Conservation (phyloP, 768 basidiomycete species). For the Amanita phalloides region DNA sequence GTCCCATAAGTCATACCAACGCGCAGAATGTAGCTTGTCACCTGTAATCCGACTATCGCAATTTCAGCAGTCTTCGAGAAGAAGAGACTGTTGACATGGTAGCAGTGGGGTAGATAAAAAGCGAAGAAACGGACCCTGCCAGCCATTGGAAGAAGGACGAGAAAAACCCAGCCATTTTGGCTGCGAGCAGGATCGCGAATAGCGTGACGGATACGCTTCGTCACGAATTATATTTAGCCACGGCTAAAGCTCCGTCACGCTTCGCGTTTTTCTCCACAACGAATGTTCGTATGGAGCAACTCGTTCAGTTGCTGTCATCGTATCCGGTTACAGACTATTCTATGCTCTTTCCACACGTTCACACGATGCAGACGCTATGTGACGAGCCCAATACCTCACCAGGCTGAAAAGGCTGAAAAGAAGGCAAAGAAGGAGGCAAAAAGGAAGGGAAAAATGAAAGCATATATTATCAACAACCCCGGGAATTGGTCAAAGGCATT, state of each 20-base stretch:
- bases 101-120: not conserved
- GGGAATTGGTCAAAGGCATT: not conserved
- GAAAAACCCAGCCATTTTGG: slow-evolving; percentile 28
- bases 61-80: slow-evolving; percentile 84
- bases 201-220: not conserved
- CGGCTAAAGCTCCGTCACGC: not conserved
- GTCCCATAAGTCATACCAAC: not conserved
- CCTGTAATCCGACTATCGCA: slow-evolving; percentile 87
- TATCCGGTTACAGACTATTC: not conserved
- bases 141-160: slow-evolving; percentile 35
- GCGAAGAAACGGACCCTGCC: slow-evolving; percentile 21
- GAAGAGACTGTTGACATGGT: slow-evolving; percentile 47
- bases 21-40: slow-evolving; percentile 13
- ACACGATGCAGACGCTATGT: not conserved
- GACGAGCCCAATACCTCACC: not conserved
- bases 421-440: not conserved
- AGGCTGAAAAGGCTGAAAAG: not conserved
- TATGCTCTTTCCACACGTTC: not conserved
- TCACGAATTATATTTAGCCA: not conserved
- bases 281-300: slow-evolving; percentile 4
- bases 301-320: not conserved
- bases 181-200: not conserved
- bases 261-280: not conserved
- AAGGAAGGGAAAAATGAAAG: too few relatives aligned
- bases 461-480: not conserved